Evolutionary conservation across 2,329 filamentous ascomycete species (phyloP).

Genomic region (Macrophomina phaseolina): DNA sequence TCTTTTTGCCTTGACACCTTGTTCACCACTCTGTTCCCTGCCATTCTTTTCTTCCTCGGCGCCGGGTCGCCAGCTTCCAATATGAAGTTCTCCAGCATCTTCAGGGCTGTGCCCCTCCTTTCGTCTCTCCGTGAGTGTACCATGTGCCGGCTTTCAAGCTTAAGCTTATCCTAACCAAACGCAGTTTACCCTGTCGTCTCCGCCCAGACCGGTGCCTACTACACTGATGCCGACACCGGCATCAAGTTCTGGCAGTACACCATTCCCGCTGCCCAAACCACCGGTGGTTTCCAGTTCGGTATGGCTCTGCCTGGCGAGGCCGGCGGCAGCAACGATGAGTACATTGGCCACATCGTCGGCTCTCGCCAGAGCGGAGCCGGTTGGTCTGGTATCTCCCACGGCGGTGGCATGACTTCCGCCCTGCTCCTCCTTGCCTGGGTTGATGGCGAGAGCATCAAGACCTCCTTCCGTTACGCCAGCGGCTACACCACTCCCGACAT

Average conservation of each 20-base stretch:
- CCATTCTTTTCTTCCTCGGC: slow-evolving; percentile 10
- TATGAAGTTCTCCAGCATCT: slow-evolving; percentile 43
- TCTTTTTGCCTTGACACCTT: slow-evolving; percentile 29
- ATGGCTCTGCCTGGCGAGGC: slow-evolving; percentile 38
- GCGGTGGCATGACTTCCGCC: slow-evolving; percentile 42
- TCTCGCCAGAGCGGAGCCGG: slow-evolving; percentile 38
- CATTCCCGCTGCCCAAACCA: slow-evolving; percentile 36
- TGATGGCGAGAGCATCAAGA: slow-evolving; percentile 37
- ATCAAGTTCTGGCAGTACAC: slow-evolving; percentile 33
- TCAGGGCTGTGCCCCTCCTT: slow-evolving; percentile 45
- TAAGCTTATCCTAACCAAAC: slow-evolving; percentile 24
- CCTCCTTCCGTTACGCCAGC: slow-evolving; percentile 39
- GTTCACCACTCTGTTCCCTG: not conserved
- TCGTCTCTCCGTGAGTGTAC: slow-evolving; percentile 39
- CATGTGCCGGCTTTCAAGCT: not conserved
- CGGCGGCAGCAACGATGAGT: slow-evolving; percentile 33
- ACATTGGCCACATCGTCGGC: slow-evolving; percentile 47
- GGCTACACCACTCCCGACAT: slow-evolving; percentile 65
- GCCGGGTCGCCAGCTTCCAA: slow-evolving; percentile 30
- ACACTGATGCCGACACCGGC: slow-evolving; percentile 17
- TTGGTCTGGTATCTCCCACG: slow-evolving; percentile 46
- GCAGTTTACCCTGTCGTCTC: slow-evolving; percentile 36
- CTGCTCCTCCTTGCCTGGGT: slow-evolving; percentile 44
- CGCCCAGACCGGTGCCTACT: slow-evolving; percentile 35
- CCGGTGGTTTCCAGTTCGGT: slow-evolving; percentile 44